phyloP scores from a whole-genome alignment of 2,329 filamentous ascomycete species.

The Penicillium paneum region DNA sequence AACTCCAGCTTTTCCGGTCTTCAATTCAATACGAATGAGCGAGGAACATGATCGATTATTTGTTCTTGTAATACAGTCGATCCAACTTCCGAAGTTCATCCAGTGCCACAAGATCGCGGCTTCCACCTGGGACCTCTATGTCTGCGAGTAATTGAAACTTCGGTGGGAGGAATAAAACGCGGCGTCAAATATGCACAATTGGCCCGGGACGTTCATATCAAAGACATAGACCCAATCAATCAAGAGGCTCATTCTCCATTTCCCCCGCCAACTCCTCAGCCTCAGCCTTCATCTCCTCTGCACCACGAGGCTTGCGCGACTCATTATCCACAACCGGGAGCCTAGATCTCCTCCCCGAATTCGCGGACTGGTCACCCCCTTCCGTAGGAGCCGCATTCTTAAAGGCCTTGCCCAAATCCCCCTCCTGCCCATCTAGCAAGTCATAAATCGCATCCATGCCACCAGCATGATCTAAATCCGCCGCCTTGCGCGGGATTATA shows the following conservation, averaged over 20 bases:
- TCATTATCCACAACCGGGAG: conserved; percentile 72
- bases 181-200: not conserved
- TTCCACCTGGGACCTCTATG: not conserved
- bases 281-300: conserved; percentile 76
- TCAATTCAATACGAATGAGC: not conserved
- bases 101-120: not conserved
- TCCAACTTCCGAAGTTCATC: not conserved
- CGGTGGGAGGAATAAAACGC: not conserved
- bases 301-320: conserved; percentile 62
- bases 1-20: not conserved
- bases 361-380: conserved; percentile 7
- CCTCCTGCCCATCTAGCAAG: conserved; percentile 77
- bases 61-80: not conserved
- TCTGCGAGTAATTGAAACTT: not conserved
- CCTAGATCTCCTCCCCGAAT: conserved; percentile 52
- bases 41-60: not conserved
- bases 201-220: not conserved
- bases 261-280: conserved; percentile 58
- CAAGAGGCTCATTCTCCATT: conserved; percentile 37
- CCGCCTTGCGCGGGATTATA: conserved; percentile 70
- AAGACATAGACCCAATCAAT: conserved; percentile 17
- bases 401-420: conserved; percentile 72
- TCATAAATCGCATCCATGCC: conserved; percentile 75
- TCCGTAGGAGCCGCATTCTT: conserved; percentile 49
- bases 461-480: conserved; percentile 56